Evolutionary conservation across 2,329 filamentous ascomycete genomes (phyloP).

Genomic region (Fusarium humuli): DNA sequence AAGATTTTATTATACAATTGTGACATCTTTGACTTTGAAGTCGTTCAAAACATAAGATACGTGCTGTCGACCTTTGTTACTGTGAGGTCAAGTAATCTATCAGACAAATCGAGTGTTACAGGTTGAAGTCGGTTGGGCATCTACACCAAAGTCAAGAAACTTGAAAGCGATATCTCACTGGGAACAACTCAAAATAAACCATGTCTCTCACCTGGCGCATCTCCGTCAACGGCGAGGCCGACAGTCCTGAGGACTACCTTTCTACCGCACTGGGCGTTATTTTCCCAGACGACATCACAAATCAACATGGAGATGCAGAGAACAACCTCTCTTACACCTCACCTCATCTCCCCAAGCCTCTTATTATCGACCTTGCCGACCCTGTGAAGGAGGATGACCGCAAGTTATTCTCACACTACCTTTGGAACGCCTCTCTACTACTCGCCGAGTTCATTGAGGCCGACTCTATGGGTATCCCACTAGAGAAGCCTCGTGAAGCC

Average conservation of each 20-base stretch:
- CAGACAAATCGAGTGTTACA: neutral
- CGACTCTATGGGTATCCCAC: slow-evolving; percentile 52
- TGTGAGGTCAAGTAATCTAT: slow-evolving; percentile 17
- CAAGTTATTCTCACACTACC: slow-evolving; percentile 75
- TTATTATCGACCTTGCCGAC: slow-evolving; percentile 60
- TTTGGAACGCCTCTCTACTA: slow-evolving; percentile 75
- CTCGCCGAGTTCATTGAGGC: slow-evolving; percentile 68
- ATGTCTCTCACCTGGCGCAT: slow-evolving; percentile 60
- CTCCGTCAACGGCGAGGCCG: slow-evolving; percentile 41
- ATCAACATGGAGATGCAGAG: slow-evolving; percentile 72
- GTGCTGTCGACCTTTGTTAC: neutral
- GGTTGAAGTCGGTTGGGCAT: slow-evolving; percentile 6
- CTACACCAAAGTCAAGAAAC: neutral
- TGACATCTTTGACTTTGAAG: neutral
- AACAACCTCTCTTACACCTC: slow-evolving; percentile 70
- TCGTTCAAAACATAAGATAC: neutral
- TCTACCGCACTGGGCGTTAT: slow-evolving; percentile 69
- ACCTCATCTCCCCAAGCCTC: slow-evolving; percentile 59
- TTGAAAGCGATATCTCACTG: neutral
- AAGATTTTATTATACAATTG: neutral
- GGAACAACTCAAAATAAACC: slow-evolving; percentile 1
- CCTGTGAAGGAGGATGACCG: slow-evolving; percentile 65
- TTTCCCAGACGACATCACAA: slow-evolving; percentile 75
- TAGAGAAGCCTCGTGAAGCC: slow-evolving; percentile 30
- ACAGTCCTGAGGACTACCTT: slow-evolving; percentile 69